These are phyloP conservation scores for Colletotrichum agaves DNA, from an alignment of 2,329 filamentous ascomycete genomes.

Conservation along the genomic window DNA sequence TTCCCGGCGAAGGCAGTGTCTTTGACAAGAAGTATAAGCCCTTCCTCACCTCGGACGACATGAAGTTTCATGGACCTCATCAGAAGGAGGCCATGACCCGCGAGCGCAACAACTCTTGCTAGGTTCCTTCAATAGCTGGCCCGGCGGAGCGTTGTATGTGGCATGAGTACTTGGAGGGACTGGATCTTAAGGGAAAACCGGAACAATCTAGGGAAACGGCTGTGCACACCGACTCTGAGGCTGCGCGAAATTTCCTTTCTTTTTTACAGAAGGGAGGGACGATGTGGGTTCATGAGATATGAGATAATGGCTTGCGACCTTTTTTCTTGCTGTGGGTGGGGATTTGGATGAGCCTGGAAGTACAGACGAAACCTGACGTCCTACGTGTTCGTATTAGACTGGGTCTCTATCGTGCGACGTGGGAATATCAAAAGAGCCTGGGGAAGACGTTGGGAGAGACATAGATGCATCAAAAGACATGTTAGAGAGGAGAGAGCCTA, in stretches of 20 bases:
- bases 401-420: no score
- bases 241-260: background rate
- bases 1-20: conserved; percentile 3
- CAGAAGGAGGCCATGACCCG: conserved; percentile 30
- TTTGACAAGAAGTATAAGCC: conserved; percentile 36
- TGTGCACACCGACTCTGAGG: background rate
- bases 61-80: conserved; percentile 28
- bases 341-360: background rate
- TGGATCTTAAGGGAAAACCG: background rate
- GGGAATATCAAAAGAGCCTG: no score
- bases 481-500: no score
- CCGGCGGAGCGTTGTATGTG: background rate
- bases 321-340: background rate
- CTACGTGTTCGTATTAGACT: background rate
- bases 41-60: conserved; percentile 8
- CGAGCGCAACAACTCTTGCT: conserved; percentile 27
- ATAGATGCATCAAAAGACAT: no score
- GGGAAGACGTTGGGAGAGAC: no score
- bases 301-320: background rate
- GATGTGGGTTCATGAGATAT: conserved; percentile 1
- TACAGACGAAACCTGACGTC: background rate
- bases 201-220: background rate
- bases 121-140: background rate
- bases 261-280: background rate
- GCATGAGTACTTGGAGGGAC: conserved; percentile 4